Evolutionary conservation across 805 yeast species (phyloP).

Genomic region (Yarrowia bubula): DNA sequence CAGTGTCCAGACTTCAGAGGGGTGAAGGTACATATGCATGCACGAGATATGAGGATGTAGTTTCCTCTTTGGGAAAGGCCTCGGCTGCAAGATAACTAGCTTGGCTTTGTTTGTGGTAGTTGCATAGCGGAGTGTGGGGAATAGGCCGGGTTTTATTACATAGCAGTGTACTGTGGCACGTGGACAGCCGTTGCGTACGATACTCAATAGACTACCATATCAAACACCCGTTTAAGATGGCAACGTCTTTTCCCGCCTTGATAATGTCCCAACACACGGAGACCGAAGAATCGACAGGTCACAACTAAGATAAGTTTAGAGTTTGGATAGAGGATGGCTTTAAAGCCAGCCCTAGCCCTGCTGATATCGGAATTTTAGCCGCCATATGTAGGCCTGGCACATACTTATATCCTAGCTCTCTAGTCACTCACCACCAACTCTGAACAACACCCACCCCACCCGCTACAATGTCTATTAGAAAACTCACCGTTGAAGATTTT

Average conservation of each 20-base stretch:
- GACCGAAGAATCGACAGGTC: not conserved
- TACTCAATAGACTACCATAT: not conserved
- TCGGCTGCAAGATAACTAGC: not conserved
- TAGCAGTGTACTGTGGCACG: not conserved
- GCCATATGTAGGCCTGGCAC: not conserved
- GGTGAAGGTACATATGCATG: slow-evolving; percentile 16
- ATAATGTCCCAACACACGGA: slow-evolving; percentile 3
- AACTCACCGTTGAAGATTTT: slow-evolving; percentile 22
- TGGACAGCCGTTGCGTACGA: not conserved
- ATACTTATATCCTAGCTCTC: slow-evolving; percentile 15
- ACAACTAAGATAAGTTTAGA: slow-evolving; percentile 1
- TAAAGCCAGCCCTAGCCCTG: slow-evolving; percentile 4
- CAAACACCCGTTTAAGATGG: not conserved
- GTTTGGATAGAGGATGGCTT: slow-evolving; percentile 7
- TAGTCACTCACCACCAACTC: not conserved
- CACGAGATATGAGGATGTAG: slow-evolving; percentile 13
- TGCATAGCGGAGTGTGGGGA: not conserved
- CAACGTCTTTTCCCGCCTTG: slow-evolving; percentile 4
- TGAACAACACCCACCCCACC: not conserved
- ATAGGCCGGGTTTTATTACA: not conserved
- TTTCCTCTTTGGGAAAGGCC: slow-evolving; percentile 17
- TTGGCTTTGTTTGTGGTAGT: not conserved
- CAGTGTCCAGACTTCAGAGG: not conserved
- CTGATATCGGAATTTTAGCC: slow-evolving; percentile 24
- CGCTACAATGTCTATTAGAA: slow-evolving; percentile 7